Evolutionary conservation across 2,329 filamentous ascomycete genomes (phyloP), one percentile per base, ranked within the genome.

Genomic region (Colletotrichum sp.): DNA sequence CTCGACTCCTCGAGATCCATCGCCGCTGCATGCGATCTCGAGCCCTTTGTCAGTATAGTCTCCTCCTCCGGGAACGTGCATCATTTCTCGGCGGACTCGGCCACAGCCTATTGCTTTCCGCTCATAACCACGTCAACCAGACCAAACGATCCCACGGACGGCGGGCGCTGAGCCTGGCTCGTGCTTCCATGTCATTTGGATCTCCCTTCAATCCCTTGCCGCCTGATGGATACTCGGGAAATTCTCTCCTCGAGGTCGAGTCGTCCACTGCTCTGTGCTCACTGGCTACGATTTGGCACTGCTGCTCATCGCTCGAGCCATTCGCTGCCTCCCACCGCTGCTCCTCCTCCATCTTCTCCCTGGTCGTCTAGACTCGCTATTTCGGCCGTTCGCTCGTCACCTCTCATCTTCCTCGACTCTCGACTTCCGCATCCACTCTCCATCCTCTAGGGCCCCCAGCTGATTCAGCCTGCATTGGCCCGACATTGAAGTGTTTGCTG

Each of bases 161-260:
- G 28, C 59, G 57, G 73, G 59, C 64, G 73, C 43, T 57, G 72
- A 12, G 26, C 4, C 70, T 74, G 73, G 73, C 64, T 73, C 70
- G 70, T 73, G 70, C 73, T 60, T 34, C 24, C 28, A 21, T 52
- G 39, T 71, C 48, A 52, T 36, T 71, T 71, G 32, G 26, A 52
- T 52, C 43, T 52, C 43, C 43, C 43, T 71, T 59, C 48, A 43
- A 55, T 55, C 48, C 43, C 61, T 61, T 70, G 55, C 18, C 28
- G 24, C 63, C 34, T 43, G 36, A 70, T 70, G 68, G 67, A 32
- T 61, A 26, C 34, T 74, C 67, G 52, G 26, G 70, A 72, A 59
- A 52, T 68, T 34, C 36, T 14, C 52, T 65, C 36, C 28, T 61
- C 28, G 16, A 59, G 18, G 26, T 61, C 59, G 59, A 32, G 59